Evolutionary conservation across 306 rosid genomes (phyloP).

Genomic region (Dicorynia guianensis): DNA sequence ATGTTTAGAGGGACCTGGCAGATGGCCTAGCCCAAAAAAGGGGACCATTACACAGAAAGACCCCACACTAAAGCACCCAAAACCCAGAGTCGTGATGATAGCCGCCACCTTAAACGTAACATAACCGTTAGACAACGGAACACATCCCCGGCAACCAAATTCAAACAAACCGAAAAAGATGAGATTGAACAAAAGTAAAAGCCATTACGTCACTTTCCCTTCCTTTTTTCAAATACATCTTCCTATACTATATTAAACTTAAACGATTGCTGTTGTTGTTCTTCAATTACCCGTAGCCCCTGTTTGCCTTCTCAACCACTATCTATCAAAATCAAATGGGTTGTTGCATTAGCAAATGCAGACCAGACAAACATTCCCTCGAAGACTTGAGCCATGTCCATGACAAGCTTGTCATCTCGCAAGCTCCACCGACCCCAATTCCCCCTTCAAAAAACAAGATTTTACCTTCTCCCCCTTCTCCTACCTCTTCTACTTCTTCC

Average conservation of each 20-base stretch:
- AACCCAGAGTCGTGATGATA: not conserved
- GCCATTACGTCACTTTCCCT: conserved; percentile 43
- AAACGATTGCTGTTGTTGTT: conserved; percentile 1
- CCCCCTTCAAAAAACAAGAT: conserved; percentile 42
- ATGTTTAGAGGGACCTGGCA: too few species aligned
- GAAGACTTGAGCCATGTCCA: conserved; percentile 21
- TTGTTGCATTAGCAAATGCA: conserved; percentile 94
- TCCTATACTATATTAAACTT: conserved; percentile 28
- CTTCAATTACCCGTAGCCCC: not conserved
- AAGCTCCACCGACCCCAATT: conserved; percentile 37
- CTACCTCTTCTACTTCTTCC: conserved; percentile 61
- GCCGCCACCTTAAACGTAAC: conserved; percentile 29
- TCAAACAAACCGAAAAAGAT: conserved; percentile 61
- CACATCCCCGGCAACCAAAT: conserved; percentile 73
- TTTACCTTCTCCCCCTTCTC: conserved; percentile 68
- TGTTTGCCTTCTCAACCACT: not conserved
- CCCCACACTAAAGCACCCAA: too few species aligned
- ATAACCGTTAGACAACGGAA: conserved; percentile 87
- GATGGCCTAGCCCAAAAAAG: too few species aligned
- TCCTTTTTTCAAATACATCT: conserved; percentile 42
- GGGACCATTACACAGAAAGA: too few species aligned
- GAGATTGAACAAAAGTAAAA: conserved; percentile 49
- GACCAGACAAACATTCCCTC: conserved; percentile 48
- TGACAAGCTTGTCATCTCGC: conserved; percentile 64
- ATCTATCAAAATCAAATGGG: conserved; percentile 60